These are phyloP conservation scores for Polysphondylium violaceum DNA, from an alignment of 78 protist genomes.

Conservation along the genomic window DNA sequence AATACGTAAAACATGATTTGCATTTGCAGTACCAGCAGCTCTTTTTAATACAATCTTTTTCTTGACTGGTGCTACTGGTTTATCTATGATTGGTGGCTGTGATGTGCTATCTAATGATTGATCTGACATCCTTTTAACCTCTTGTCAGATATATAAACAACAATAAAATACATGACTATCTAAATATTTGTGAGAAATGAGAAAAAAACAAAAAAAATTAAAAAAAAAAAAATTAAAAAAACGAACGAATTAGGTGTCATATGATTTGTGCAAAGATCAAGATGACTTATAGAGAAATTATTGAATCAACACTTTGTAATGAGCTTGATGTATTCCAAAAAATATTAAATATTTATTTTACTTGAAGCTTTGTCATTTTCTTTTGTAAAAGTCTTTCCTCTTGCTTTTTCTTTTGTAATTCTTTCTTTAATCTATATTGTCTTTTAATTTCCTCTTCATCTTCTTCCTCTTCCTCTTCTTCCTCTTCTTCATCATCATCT, in stretches of 20 bases:
- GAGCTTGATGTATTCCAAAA: not conserved
- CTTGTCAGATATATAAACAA: no score
- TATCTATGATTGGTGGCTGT: not conserved
- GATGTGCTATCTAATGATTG: no score
- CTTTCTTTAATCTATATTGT: conserved; percentile 16
- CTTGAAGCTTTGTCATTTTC: conserved; percentile 12
- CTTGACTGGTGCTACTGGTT: conserved; percentile 22
- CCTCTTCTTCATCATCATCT: not conserved
- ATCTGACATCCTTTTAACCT: not conserved
- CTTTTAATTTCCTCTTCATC: conserved; percentile 25
- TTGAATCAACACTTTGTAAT: not conserved
- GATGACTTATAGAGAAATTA: not conserved
- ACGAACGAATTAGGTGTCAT: not conserved
- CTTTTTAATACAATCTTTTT: conserved; percentile 71
- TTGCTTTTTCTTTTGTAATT: conserved; percentile 17
- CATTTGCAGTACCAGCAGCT: conserved; percentile 10
- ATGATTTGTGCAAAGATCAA: not conserved
- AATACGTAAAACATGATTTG: conserved; percentile 1
- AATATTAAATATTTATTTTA: not conserved
- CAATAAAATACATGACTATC: no score
- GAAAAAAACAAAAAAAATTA: no score
- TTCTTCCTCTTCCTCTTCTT: conserved; percentile 23
- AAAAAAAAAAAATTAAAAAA: no score
- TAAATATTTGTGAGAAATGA: no score
- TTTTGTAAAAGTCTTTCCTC: conserved; percentile 22